These are phyloP conservation scores for Trifolium dubium DNA, from an alignment of 306 rosid species.

Conservation along the genomic window DNA sequence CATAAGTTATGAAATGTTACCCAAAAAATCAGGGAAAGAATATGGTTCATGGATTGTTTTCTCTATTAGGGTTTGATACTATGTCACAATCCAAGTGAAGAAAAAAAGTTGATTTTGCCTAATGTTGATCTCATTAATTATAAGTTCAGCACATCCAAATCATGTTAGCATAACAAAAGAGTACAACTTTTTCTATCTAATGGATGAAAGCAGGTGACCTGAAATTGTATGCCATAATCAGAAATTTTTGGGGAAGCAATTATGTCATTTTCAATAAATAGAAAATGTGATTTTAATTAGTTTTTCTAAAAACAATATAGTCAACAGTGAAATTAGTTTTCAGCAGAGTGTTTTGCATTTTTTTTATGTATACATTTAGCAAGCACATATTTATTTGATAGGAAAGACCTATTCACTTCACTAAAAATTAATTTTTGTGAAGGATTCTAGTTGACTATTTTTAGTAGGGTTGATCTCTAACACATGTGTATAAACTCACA, in stretches of 20 bases:
- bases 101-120: conserved; percentile 36
- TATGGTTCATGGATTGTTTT: conserved; percentile 45
- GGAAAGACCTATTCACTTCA: not conserved
- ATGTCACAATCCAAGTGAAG: conserved; percentile 43
- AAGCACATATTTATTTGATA: not conserved
- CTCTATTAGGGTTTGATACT: conserved; percentile 40
- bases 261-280: conserved; percentile 35
- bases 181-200: conserved; percentile 1
- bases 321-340: conserved; percentile 20
- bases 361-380: not conserved
- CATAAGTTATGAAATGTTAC: conserved; percentile 46
- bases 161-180: conserved; percentile 37
- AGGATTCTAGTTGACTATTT: too few species aligned
- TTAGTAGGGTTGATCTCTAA: too few species aligned
- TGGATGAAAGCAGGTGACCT: conserved; percentile 41
- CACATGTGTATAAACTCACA: too few species aligned
- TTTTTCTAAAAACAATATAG: not conserved
- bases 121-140: conserved; percentile 14
- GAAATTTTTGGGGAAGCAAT: conserved; percentile 25
- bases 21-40: conserved; percentile 36
- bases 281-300: too few species aligned
- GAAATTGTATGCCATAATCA: conserved; percentile 25
- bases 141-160: conserved; percentile 21
- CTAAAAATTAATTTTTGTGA: too few species aligned
- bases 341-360: not conserved